Evolutionary conservation across 441 rosid species (phyloP).

Genomic region (Adansonia madagascariensis): DNA sequence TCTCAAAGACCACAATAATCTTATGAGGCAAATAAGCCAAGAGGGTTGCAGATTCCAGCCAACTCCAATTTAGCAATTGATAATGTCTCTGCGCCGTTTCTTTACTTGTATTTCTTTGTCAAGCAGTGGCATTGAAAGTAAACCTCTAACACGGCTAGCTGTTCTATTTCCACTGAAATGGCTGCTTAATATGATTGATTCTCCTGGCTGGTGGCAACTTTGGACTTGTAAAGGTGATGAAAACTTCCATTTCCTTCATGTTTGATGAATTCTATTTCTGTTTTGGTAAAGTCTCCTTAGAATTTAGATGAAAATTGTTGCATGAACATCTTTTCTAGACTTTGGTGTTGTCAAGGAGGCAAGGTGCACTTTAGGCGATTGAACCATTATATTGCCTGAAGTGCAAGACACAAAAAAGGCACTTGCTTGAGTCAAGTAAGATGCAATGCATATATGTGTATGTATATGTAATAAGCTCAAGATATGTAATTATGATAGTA

Average conservation of each 20-base stretch:
- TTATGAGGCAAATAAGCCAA: not conserved
- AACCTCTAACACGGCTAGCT: not conserved
- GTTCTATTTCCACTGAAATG: not conserved
- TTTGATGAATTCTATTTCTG: not conserved
- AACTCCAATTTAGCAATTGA: not conserved
- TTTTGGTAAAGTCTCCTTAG: not conserved
- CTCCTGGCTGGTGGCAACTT: not conserved
- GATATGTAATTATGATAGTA: too few relatives aligned
- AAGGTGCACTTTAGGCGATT: too few relatives aligned
- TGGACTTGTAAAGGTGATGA: not conserved
- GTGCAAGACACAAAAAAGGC: too few relatives aligned
- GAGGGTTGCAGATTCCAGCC: not conserved
- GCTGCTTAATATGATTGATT: constrained; percentile 5
- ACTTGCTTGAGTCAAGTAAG: too few relatives aligned
- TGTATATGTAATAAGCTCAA: too few relatives aligned
- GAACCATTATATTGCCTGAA: too few relatives aligned
- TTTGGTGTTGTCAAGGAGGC: too few relatives aligned
- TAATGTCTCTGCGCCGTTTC: not conserved
- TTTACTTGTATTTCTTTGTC: not conserved
- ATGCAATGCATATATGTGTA: too few relatives aligned
- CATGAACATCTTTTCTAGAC: not conserved
- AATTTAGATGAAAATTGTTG: not conserved
- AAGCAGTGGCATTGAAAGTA: not conserved
- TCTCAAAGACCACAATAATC: not conserved
- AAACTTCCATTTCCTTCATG: not conserved